Base-by-base conservation (phyloP, 768 basidiomycete genomes). In the Cystofilobasidium ferigula region DNA sequence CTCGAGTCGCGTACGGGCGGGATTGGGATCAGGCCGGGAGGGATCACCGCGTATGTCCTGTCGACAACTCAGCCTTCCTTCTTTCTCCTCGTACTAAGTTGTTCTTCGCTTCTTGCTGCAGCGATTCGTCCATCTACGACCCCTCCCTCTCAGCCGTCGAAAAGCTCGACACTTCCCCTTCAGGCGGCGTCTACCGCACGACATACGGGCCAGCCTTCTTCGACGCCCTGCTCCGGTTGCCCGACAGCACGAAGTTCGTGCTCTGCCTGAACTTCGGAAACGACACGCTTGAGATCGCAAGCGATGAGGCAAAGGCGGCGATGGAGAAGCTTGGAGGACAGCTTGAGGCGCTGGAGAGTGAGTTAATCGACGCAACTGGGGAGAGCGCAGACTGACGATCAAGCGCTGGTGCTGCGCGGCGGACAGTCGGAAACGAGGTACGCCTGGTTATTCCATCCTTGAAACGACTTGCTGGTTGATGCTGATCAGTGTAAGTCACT, bases 261-360 rank as follows among this genome's bases (percentile, higher is more conserved):
- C 66, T 71, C n/a, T 70, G 68, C 28, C 72, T 75, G 38, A 76
- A 76, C 68, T 70, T 76, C 14, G 75, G 74, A 1, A 76, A 76
- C 51, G 64, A 73, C 62, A 71, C 74, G 20, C 70, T 74, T 42
- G 63, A 65, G 8, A 71, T 74, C 30, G 75, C 75, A 2, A 64
- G 69, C 26, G 70, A 71, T 36, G 67, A 75, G 53, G 70, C 73
- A 14, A 42, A 56, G 28, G 74, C 74, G 14, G 72, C 72, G 2
- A 61, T 74, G 10, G 43, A 72, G 22, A 38, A 70, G 30, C 63
- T 75, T 26, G 74, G 74, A 0, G 69, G 69, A 69, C 69, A 70
- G 35, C 72, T 75, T 26, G 68, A 68, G 6, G 72, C 74, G 2
- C 40, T 76, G 0, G 75, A 76, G 63, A 57, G 75, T 76, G 51